These are phyloP conservation scores for Komagataella ulmi DNA, from an alignment of 805 yeast genomes.

Conservation along the genomic window DNA sequence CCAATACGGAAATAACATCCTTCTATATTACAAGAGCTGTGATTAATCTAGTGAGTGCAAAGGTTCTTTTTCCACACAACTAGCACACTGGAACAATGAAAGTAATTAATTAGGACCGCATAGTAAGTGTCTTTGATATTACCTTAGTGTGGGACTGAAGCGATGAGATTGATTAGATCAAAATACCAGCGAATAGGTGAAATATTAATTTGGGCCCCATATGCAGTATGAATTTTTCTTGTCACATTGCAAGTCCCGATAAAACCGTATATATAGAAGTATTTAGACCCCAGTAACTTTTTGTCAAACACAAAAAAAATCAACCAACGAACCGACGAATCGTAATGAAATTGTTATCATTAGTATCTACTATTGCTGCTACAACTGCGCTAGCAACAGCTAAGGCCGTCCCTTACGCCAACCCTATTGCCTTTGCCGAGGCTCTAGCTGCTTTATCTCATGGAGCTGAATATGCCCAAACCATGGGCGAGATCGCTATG, in stretches of 20 bases:
- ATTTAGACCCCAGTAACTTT: neutral
- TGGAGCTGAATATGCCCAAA: constrained; percentile 20
- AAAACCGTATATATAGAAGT: neutral
- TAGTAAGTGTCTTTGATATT: too few relatives aligned
- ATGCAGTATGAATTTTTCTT: neutral
- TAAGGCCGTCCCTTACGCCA: constrained; percentile 11
- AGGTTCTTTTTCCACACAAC: neutral
- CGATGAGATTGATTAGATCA: neutral
- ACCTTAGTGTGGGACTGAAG: neutral
- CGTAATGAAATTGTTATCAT: neutral
- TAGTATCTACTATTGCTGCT: neutral
- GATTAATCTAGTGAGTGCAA: neutral
- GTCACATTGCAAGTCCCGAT: neutral
- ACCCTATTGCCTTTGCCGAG: constrained; percentile 17
- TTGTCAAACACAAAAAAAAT: neutral
- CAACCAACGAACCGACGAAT: neutral
- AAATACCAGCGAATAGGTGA: neutral
- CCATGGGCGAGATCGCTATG: constrained; percentile 26
- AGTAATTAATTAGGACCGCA: too few relatives aligned
- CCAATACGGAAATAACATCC: neutral
- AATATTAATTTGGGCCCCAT: neutral
- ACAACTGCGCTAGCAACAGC: constrained; percentile 4
- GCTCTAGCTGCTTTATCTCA: constrained; percentile 18
- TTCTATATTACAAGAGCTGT: neutral
- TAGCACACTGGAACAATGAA: neutral